Percentiles rank a stretch among this genome's conserved stretches.
Evolutionary conservation across 257 asterid species (phyloP).

Genomic region (Verbascum thapsus): DNA sequence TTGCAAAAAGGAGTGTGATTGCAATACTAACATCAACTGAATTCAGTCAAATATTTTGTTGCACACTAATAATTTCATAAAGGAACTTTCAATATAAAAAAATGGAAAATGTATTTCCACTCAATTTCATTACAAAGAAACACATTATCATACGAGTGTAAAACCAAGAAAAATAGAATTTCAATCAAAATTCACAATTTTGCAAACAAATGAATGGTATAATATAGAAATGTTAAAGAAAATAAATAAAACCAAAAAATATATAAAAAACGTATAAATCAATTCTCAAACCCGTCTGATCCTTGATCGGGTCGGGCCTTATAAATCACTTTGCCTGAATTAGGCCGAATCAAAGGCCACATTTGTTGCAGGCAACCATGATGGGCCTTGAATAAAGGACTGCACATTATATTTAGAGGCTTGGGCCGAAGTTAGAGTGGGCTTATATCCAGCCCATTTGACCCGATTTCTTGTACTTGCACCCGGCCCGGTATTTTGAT

Average conservation of each 20-base stretch:
- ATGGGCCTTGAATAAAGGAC: slow-evolving; percentile 52
- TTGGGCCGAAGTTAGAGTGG: slow-evolving; percentile 38
- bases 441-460: slow-evolving; percentile 63
- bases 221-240: slow-evolving; percentile 11
- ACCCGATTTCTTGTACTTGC: slow-evolving; percentile 46
- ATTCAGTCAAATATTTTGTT: too few relatives aligned
- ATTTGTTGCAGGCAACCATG: slow-evolving; percentile 52
- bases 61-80: too few relatives aligned
- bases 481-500: slow-evolving; percentile 67
- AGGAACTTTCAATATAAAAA: too few relatives aligned
- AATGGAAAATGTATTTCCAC: too few relatives aligned
- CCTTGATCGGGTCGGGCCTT: too few relatives aligned
- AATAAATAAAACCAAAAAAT: background rate
- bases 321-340: background rate
- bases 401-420: slow-evolving; percentile 53
- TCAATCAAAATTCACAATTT: slow-evolving; percentile 9
- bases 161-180: background rate
- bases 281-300: background rate
- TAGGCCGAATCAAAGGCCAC: slow-evolving; percentile 48
- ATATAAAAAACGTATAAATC: background rate
- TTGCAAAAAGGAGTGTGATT: too few relatives aligned
- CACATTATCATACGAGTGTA: background rate
- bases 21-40: too few relatives aligned
- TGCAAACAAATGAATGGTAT: slow-evolving; percentile 14
- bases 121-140: background rate